These are phyloP conservation scores for Purshia tridentata DNA, from an alignment of 306 rosid genomes.

Conservation along the genomic window DNA sequence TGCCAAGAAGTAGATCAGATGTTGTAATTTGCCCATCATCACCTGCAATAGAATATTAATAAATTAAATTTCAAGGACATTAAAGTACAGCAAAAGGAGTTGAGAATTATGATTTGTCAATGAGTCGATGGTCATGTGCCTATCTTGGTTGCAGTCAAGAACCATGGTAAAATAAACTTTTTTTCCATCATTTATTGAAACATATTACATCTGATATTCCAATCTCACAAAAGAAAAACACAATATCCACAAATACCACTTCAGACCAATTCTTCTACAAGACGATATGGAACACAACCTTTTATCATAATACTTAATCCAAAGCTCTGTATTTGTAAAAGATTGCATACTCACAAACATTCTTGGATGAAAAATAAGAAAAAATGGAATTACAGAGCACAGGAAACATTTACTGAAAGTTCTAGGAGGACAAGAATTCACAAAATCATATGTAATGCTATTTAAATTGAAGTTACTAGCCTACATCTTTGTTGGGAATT, in stretches of 20 bases:
- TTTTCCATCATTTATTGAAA: not conserved
- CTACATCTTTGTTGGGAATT: not conserved
- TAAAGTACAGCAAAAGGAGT: not conserved
- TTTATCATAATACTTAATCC: not conserved
- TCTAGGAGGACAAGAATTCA: not conserved
- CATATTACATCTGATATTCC: not conserved
- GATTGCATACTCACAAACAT: not conserved
- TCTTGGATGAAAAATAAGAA: not conserved
- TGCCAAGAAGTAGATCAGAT: slow-evolving; percentile 56
- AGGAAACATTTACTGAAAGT: not conserved
- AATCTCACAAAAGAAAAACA: not conserved
- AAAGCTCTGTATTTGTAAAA: not conserved
- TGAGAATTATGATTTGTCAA: not conserved
- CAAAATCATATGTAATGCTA: not conserved
- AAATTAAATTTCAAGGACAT: not conserved
- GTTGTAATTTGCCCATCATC: slow-evolving; percentile 55
- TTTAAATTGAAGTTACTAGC: not conserved
- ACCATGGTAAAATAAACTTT: not conserved
- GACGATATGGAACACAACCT: no score
- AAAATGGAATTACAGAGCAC: not conserved
- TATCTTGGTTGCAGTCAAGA: not conserved
- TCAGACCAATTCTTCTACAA: not conserved
- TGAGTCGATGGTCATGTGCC: not conserved
- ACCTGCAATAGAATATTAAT: slow-evolving; percentile 33
- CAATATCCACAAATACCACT: not conserved